Evolutionary conservation across 129 eudicot genomes (phyloP), one percentile per base, ranked within the genome.

Genomic region (Pseudognaphalium luteoalbum): DNA sequence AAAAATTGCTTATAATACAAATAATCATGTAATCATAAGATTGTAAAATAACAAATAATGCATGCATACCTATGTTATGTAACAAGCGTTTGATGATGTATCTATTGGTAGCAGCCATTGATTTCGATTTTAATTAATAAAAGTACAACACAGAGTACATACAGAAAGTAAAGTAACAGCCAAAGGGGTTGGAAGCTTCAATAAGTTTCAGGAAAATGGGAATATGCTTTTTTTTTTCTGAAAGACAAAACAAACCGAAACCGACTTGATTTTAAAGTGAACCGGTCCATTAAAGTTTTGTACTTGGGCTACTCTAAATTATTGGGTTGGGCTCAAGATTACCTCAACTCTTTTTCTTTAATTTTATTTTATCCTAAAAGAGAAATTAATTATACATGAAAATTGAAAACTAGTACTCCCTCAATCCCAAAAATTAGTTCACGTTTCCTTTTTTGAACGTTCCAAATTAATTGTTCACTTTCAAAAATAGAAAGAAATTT

Each of bases 1-100:
- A n/a, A n/a, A n/a, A n/a, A n/a, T n/a, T 17, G 17, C 3, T 57
- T 19, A 57, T 57, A n/a, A 57, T 19, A 57, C 62, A 20, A 6
- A 57, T n/a, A 6, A 57, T n/a, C 22, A 57, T 6, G 62, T 57
- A 57, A 57, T 9, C 12, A 57, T 57, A 57, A 57, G 8, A 57
- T n/a, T 57, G 62, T 47, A 47, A 44, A 35, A 25, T 62, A 62
- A 72, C 42, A 35, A 68, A 33, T 68, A 47, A 47, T 47, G 54
- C 54, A 47, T 47, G 12, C 54, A 14, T 47, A 47, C 54, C 78
- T 51, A 54, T 39, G 76, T 72, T 77, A 60, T 39, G 75, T 35
- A 85, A 54, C 33, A 81, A 69, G 59, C 81, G 85, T 76, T 77
- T 85, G 59, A 78, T 85, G 59, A 78, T 29, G 51, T 69, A 22